Conservation (phyloP, 2,329 filamentous ascomycete species). For the Ceratocystis huliohia region DNA sequence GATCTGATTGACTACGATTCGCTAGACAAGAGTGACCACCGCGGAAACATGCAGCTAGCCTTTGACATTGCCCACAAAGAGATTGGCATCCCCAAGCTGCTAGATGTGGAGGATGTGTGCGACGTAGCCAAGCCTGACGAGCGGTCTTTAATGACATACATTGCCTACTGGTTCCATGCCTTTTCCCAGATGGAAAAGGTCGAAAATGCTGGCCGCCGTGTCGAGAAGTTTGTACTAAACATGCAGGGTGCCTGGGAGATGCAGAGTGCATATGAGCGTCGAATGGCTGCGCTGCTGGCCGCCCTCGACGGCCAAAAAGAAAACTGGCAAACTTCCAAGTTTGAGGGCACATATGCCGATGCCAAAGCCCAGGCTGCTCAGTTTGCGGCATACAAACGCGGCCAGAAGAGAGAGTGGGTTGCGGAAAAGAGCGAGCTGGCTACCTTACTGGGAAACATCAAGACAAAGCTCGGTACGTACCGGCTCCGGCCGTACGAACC, state of each 20-base stretch:
- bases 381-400: constrained; percentile 82
- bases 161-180: constrained; percentile 99
- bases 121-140: constrained; percentile 95
- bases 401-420: constrained; percentile 87
- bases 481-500: constrained; percentile 82
- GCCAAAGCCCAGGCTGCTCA: constrained; percentile 74
- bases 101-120: constrained; percentile 96
- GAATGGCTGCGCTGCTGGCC: constrained; percentile 71
- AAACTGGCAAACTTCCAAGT: constrained; percentile 65
- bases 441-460: constrained; percentile 90
- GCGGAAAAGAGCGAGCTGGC: constrained; percentile 94
- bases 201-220: constrained; percentile 87
- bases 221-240: constrained; percentile 96
- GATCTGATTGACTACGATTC: constrained; percentile 95
- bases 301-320: constrained; percentile 61
- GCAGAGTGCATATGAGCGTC: constrained; percentile 88
- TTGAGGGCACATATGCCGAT: constrained; percentile 84
- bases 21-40: constrained; percentile 85
- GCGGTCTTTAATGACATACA: constrained; percentile 96
- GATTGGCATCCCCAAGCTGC: constrained; percentile 88
- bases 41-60: constrained; percentile 93
- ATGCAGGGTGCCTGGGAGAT: constrained; percentile 99
- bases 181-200: constrained; percentile 99
- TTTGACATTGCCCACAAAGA: constrained; percentile 94
- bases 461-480: constrained; percentile 95